Evolutionary conservation across 2,329 filamentous ascomycete species (phyloP).

Genomic region (Macroventuria anomochaeta): DNA sequence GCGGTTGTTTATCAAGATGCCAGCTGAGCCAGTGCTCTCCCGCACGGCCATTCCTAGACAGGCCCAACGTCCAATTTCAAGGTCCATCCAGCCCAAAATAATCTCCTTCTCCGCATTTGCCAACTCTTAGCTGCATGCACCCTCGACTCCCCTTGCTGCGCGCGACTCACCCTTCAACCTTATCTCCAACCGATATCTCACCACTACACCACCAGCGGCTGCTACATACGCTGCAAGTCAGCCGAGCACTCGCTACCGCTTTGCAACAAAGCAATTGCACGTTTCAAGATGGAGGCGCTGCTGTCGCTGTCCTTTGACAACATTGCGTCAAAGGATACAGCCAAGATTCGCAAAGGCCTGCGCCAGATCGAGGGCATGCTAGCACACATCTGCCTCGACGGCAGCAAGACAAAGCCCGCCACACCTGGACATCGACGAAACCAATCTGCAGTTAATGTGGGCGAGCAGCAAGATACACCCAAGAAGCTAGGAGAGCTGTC

Average conservation of each 20-base stretch:
- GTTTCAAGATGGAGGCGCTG: conserved; percentile 78
- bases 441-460: conserved; percentile 46
- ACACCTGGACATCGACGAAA: conserved; percentile 46
- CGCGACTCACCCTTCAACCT: conserved; percentile 9
- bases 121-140: conserved; percentile 35
- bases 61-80: conserved; percentile 19
- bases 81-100: conserved; percentile 27
- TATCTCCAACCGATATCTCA: conserved; percentile 4
- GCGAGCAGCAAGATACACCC: conserved; percentile 41
- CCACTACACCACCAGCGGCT: conserved; percentile 10
- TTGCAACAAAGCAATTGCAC: conserved; percentile 9
- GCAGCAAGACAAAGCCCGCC: conserved; percentile 40
- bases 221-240: background rate
- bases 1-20: conserved; percentile 19
- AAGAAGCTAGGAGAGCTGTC: conserved; percentile 70
- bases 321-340: conserved; percentile 87
- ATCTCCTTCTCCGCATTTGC: conserved; percentile 34
- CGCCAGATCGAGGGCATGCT: conserved; percentile 93
- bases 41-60: conserved; percentile 21
- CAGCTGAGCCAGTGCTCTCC: conserved; percentile 19
- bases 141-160: conserved; percentile 22
- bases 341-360: conserved; percentile 90
- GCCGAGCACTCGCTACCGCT: conserved; percentile 6
- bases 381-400: conserved; percentile 88
- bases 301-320: conserved; percentile 95